Evolutionary conservation across 208 protist genomes (phyloP).

Genomic region (Trypanosoma boissoni): DNA sequence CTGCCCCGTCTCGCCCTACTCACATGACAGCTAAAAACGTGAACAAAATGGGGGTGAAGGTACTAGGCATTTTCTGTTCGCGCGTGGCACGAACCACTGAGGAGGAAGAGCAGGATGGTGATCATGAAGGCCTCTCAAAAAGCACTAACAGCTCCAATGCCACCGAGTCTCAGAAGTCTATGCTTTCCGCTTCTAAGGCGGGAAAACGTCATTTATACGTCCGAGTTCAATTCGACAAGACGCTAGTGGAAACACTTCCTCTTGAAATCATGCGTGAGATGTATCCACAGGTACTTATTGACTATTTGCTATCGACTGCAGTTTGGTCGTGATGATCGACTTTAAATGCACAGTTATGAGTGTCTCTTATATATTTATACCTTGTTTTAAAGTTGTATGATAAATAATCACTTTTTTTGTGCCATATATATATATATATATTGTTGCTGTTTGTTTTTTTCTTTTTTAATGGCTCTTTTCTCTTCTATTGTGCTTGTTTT

Average conservation of each 20-base stretch:
- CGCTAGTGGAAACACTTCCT: slow-evolving; percentile 54
- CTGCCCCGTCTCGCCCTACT: background rate
- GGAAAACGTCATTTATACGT: slow-evolving; percentile 53
- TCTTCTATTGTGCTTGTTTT: background rate
- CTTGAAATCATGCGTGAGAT: slow-evolving; percentile 70
- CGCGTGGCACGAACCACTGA: background rate
- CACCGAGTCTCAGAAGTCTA: background rate
- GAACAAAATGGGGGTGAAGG: slow-evolving; percentile 12
- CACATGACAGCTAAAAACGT: background rate
- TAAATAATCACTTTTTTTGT: too few species aligned
- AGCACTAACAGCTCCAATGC: background rate
- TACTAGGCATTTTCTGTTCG: slow-evolving; percentile 27
- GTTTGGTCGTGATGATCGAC: slow-evolving; percentile 42
- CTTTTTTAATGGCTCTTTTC: background rate
- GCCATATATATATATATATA: background rate
- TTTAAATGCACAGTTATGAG: background rate
- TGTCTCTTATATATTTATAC: background rate
- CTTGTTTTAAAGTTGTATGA: too few species aligned
- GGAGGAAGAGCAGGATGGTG: background rate
- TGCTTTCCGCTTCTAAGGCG: background rate
- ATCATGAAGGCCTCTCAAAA: background rate
- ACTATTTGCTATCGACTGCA: slow-evolving; percentile 65
- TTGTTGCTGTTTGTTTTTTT: background rate
- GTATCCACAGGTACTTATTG: slow-evolving; percentile 77
- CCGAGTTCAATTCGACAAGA: slow-evolving; percentile 64